These are phyloP conservation scores for Phytophthora agathidicida DNA, from an alignment of 352 stramenopile genomes.

Conservation along the genomic window DNA sequence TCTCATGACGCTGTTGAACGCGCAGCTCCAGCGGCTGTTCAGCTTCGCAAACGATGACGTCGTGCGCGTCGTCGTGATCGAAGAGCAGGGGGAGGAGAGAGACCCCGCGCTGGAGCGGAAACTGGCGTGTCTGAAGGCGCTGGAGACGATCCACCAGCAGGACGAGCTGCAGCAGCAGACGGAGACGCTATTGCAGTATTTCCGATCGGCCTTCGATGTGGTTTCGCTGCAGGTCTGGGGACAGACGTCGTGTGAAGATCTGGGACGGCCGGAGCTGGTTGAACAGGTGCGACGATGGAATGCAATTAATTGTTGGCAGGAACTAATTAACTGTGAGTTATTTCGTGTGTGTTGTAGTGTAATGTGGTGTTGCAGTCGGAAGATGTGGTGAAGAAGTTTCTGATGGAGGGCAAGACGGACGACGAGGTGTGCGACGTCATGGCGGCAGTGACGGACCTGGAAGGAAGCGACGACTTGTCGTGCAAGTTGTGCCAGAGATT, in stretches of 20 bases:
- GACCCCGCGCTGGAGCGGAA: slow-evolving; percentile 28
- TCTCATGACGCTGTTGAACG: slow-evolving; percentile 37
- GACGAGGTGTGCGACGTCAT: slow-evolving; percentile 61
- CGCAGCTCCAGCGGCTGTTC: slow-evolving; percentile 47
- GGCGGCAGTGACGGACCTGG: slow-evolving; percentile 21
- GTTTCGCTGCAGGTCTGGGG: slow-evolving; percentile 51
- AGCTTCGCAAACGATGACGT: slow-evolving; percentile 6
- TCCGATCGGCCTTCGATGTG: slow-evolving; percentile 46
- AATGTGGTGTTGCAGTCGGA: slow-evolving; percentile 47
- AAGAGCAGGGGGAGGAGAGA: slow-evolving; percentile 31
- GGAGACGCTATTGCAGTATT: slow-evolving; percentile 41
- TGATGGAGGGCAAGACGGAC: slow-evolving; percentile 44
- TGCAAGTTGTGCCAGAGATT: slow-evolving; percentile 83
- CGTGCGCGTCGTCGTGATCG: slow-evolving; percentile 44
- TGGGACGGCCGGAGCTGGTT: slow-evolving; percentile 33
- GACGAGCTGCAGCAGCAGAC: slow-evolving; percentile 41
- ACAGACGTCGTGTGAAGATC: slow-evolving; percentile 57
- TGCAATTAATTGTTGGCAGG: not conserved
- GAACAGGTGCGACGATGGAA: slow-evolving; percentile 29
- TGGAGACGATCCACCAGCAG: slow-evolving; percentile 50
- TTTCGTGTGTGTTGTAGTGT: slow-evolving; percentile 38
- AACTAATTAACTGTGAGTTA: slow-evolving; percentile 3
- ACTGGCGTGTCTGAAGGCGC: slow-evolving; percentile 50
- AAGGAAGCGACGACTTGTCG: slow-evolving; percentile 44
- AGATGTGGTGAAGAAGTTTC: slow-evolving; percentile 47